phyloP scores from a whole-genome alignment of 305 asterid species.

The Rubia tinctorum region DNA sequence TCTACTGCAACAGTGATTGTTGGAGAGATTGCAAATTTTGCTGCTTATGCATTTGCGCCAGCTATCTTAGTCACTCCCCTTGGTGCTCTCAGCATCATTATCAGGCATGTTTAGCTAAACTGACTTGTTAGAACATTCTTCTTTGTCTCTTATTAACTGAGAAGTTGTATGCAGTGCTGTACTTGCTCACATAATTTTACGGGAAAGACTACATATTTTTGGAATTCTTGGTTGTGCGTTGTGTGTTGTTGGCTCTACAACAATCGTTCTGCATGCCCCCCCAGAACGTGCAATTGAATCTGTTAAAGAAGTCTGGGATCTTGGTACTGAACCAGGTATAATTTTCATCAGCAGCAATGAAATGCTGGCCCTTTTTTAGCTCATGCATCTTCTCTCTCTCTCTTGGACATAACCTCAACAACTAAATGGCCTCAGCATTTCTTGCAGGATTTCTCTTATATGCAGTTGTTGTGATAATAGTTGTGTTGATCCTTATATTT shows the following conservation, averaged over 20 bases:
- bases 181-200: constrained; percentile 87
- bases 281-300: constrained; percentile 95
- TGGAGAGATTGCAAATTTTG: constrained; percentile 98
- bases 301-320: constrained; percentile 92
- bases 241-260: constrained; percentile 97
- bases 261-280: constrained; percentile 97
- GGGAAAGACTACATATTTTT: constrained; percentile 82
- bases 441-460: constrained; percentile 86
- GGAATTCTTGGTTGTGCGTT: constrained; percentile 98
- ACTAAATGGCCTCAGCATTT: constrained; percentile 27
- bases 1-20: constrained; percentile 76
- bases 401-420: constrained; percentile 11
- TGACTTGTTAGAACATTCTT: constrained; percentile 24
- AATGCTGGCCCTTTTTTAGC: constrained; percentile 1
- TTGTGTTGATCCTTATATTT: constrained; percentile 65
- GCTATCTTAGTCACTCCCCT: constrained; percentile 99
- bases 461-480: constrained; percentile 65
- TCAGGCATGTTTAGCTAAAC: constrained; percentile 58
- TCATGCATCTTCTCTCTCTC: constrained; percentile 9
- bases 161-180: constrained; percentile 68
- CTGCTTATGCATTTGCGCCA: constrained; percentile 99
- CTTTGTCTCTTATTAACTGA: constrained; percentile 32
- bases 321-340: constrained; percentile 97
- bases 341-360: neutral
- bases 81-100: constrained; percentile 98